Base-by-base conservation (phyloP, 768 basidiomycete species). In the Symmetrospora coprosmae region DNA sequence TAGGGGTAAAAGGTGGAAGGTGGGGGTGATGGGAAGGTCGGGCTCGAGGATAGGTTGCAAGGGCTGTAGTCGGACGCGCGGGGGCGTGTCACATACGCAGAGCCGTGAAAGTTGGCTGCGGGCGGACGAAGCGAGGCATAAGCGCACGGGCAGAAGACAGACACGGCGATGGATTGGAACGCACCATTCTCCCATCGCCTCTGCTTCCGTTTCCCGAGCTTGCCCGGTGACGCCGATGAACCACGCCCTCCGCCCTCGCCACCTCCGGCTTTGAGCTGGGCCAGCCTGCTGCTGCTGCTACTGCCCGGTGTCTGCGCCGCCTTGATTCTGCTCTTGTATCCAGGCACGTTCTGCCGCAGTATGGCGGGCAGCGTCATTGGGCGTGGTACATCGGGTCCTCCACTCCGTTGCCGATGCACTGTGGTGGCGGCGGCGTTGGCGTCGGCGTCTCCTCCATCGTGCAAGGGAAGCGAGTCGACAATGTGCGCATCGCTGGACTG, bases 321-420 rank as follows among this genome's bases (percentile, higher is more conserved):
- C 43, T 23, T n/a, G n/a, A 17, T 38, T 21, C 37, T 23, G 28
- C 41, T 28, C 37, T 58, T 58, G 43, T 43, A 58, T 2, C 55
- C 55, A 8, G 55, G 41, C 3, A 58, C 41, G 23, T 58, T 58
- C 55, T 58, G 55, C 55, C 37, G 43, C 25, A 58, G 55, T n/a
- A 58, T 43, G 14, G 55, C 55, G 28, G 55, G 55, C 19, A 58
- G 27, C 23, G 55, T 45, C 43, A 58, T 43, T 3, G 28, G 31
- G 33, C 33, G 21, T 7, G 49, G 27, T 3, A 21, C 33, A 27
- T 31, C 5, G n/a, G 51, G 21, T n/a, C n/a, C n/a, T n/a, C n/a
- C n/a, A n/a, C n/a, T n/a, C n/a, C n/a, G n/a, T n/a, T n/a, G n/a
- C n/a, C n/a, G n/a, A n/a, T n/a, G n/a, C n/a, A n/a, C n/a, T n/a